Conservation (phyloP, 2,329 filamentous ascomycete genomes). For the Apiospora aurea region DNA sequence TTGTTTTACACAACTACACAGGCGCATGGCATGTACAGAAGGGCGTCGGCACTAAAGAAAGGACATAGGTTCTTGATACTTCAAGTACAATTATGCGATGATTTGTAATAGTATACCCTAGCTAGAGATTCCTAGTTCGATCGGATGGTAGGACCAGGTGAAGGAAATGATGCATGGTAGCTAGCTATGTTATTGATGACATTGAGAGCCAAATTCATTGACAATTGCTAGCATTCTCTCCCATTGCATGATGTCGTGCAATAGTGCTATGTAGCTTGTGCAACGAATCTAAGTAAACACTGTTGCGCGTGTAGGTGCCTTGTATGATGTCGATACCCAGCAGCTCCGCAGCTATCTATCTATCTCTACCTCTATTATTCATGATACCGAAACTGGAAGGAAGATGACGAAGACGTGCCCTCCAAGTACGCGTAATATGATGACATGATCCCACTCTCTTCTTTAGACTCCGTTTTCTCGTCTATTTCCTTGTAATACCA, state of each 20-base stretch:
- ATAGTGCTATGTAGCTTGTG: too few species aligned
- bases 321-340: background rate
- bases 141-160: background rate
- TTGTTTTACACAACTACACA: background rate
- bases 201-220: background rate
- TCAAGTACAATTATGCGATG: background rate
- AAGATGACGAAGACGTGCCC: background rate
- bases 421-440: background rate
- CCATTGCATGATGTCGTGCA: background rate
- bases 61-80: too few species aligned
- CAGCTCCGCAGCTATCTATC: background rate
- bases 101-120: slow-evolving; percentile 10
- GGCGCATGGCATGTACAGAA: background rate
- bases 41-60: background rate
- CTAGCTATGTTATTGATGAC: background rate
- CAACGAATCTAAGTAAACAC: background rate
- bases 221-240: background rate
- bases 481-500: slow-evolving; percentile 23
- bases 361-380: slow-evolving; percentile 7
- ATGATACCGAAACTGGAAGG: background rate
- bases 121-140: background rate
- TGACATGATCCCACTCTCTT: background rate
- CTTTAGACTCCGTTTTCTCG: background rate
- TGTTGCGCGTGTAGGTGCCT: background rate
- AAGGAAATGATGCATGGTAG: background rate